These are phyloP conservation scores for Aspergillus melleus DNA, from an alignment of 2,329 filamentous ascomycete genomes.

Conservation along the genomic window DNA sequence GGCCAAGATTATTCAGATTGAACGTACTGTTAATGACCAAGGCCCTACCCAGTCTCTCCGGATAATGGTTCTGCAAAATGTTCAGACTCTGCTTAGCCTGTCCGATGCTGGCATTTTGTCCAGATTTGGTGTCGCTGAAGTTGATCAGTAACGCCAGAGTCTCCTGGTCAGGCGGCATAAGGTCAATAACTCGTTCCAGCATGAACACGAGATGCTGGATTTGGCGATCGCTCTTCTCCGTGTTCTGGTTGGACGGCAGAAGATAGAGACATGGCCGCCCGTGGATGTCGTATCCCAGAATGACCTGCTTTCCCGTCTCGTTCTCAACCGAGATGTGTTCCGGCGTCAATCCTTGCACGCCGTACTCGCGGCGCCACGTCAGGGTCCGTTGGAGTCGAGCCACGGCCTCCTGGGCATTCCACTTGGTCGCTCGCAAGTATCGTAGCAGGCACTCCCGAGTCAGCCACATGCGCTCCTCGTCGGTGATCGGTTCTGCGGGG, in stretches of 20 bases:
- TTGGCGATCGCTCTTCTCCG: constrained; percentile 79
- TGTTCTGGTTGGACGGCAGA: constrained; percentile 88
- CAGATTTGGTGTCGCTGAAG: constrained; percentile 76
- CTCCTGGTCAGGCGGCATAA: constrained; percentile 86
- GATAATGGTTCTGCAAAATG: constrained; percentile 94
- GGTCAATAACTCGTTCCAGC: constrained; percentile 83
- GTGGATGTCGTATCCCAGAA: constrained; percentile 82
- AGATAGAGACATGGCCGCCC: constrained; percentile 89
- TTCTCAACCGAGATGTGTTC: constrained; percentile 93
- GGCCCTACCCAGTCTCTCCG: constrained; percentile 83
- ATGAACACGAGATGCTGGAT: constrained; percentile 95
- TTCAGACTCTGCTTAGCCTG: constrained; percentile 81
- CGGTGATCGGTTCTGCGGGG: constrained; percentile 65
- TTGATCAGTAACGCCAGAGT: constrained; percentile 85
- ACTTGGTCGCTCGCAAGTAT: constrained; percentile 92
- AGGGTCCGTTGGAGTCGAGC: constrained; percentile 80
- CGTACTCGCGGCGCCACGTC: constrained; percentile 88
- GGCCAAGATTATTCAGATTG: neutral
- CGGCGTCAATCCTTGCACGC: constrained; percentile 68
- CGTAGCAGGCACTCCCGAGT: constrained; percentile 89
- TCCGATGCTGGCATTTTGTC: constrained; percentile 73
- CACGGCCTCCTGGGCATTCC: constrained; percentile 72
- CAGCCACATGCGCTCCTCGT: constrained; percentile 83
- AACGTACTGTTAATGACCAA: constrained; percentile 81
- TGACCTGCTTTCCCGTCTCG: constrained; percentile 92